Evolutionary conservation across 768 basidiomycete genomes (phyloP), one percentile per base, ranked within the genome.

Genomic region (Clathrus columnatus): DNA sequence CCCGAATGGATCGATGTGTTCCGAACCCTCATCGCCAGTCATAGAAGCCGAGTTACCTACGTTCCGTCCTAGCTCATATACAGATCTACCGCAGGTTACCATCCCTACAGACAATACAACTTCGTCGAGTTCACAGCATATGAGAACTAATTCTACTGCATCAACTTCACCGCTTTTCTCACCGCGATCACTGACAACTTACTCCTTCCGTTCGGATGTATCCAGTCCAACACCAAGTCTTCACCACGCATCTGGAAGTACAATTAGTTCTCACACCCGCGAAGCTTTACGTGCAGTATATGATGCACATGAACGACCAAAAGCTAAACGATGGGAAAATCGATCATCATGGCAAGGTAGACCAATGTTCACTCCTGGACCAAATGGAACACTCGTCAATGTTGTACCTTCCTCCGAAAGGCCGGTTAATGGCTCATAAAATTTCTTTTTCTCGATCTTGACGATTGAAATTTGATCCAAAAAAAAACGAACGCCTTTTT

Each of bases 11-110:
- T 36, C 36, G 10, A 36, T n/a, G 4, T 20, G 17, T 17, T 30
- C 27, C 28, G 45, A 55, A 18, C 24, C 54, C 28, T 30, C 30
- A 8, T 55, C 45, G 42, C 46, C 54, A 29, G 46, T 23, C 20
- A 28, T 47, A 23, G 16, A 14, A 53, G n/a, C 51, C 20, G 45
- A 21, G 2, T 4, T 17, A 30, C 2, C 46, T 10, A 18, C 27
- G 28, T 29, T 26, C 1, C 54, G 45, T 29, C 45, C 28, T 42
- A 21, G 45, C 4, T 47, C 54, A 6, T 47, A 55, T 47, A 55
- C 46, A 26, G 54, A 55, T 24, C 21, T 55, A 20, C 54, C 54
- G 14, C 54, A 55, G 23, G 54, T 55, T 26, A 47, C 54, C 23
- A 55, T 55, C 46, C 54, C 54, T 18, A 29, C 11, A n/a, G 18